phyloP scores from a whole-genome alignment of 768 basidiomycete genomes.

The Suillus hirtellus region DNA sequence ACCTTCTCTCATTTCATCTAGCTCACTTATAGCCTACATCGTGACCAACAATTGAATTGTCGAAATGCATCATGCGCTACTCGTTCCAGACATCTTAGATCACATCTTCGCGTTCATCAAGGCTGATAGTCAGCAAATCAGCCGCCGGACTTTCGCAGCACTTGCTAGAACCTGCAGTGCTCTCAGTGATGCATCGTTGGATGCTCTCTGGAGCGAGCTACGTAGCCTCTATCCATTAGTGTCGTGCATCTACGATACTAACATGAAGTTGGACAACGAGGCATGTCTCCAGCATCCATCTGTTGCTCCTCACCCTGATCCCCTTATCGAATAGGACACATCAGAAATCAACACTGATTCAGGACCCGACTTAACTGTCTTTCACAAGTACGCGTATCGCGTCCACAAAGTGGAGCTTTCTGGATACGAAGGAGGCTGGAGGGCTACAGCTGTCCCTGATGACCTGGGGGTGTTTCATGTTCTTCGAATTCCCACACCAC shows the following conservation, averaged over 20 bases:
- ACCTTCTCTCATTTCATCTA: neutral
- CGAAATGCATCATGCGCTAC: neutral
- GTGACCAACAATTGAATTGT: neutral
- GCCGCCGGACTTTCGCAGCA: neutral
- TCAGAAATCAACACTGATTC: neutral
- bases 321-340: neutral
- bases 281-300: neutral
- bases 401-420: neutral
- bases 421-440: neutral
- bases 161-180: neutral
- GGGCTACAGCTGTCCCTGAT: neutral
- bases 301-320: neutral
- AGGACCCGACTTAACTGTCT: neutral
- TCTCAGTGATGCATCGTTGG: neutral
- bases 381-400: constrained; percentile 1
- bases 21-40: neutral
- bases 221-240: neutral
- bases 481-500: neutral
- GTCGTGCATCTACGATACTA: constrained; percentile 1
- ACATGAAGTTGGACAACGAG: neutral
- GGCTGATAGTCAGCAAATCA: neutral
- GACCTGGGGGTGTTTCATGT: constrained; percentile 4
- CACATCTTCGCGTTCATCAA: neutral
- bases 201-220: neutral
- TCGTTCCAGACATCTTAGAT: neutral